Evolutionary conservation across 176 grass and related monocot species (phyloP).

Genomic region (Musa beccarii): DNA sequence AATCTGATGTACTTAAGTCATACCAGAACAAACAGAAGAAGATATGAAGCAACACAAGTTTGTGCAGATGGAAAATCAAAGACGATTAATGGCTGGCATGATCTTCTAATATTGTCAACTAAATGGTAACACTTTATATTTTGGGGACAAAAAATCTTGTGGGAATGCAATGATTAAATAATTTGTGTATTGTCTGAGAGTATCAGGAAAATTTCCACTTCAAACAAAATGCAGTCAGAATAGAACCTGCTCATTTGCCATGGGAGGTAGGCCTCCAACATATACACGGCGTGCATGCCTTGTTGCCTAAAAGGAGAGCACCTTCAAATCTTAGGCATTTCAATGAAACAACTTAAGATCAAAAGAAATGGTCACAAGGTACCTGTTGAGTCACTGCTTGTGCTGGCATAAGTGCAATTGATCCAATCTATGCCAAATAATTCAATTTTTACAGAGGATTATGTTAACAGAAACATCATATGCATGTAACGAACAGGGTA

Average conservation of each 20-base stretch:
- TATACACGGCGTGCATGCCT: slow-evolving; percentile 28
- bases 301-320: slow-evolving; percentile 14
- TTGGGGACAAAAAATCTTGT: neutral
- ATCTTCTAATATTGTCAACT: neutral
- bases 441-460: neutral
- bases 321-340: neutral
- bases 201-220: neutral
- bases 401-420: slow-evolving; percentile 20
- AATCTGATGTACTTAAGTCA: neutral
- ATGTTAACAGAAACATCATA: neutral
- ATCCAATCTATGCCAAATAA: slow-evolving; percentile 7
- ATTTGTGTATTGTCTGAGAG: neutral
- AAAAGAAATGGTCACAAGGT: neutral
- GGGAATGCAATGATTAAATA: neutral
- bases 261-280: slow-evolving; percentile 29
- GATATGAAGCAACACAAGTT: neutral
- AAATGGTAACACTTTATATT: neutral
- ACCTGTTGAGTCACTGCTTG: slow-evolving; percentile 26
- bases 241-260: slow-evolving; percentile 32
- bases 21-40: neutral
- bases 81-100: no score
- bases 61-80: neutral
- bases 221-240: neutral
- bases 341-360: neutral
- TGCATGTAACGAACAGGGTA: neutral